Conservation (phyloP, 345 rosid genomes). For the Arabis hirsuta region DNA sequence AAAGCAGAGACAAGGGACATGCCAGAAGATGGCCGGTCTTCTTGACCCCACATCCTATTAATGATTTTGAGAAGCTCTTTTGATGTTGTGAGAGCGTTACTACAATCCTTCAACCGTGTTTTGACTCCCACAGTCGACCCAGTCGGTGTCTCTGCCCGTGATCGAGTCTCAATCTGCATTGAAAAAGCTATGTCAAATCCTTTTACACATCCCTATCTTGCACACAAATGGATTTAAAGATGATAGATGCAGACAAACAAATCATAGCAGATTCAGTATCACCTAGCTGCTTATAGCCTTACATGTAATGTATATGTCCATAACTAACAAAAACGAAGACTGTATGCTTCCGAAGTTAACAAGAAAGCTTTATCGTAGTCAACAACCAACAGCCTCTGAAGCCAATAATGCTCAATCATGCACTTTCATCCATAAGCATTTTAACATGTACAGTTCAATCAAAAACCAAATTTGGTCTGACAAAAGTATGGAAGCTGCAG, state of each 20-base stretch:
- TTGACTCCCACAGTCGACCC: constrained; percentile 71
- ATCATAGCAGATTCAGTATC: background rate
- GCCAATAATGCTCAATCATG: constrained; percentile 6
- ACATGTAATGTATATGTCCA: background rate
- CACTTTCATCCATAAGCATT: constrained; percentile 5
- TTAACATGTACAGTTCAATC: constrained; percentile 5
- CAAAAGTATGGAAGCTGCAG: background rate
- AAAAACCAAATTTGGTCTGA: background rate
- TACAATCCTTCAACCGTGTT: constrained; percentile 80
- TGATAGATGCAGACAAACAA: constrained; percentile 16
- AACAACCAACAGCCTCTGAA: background rate
- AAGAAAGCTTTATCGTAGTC: background rate
- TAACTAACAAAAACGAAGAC: background rate
- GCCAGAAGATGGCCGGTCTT: constrained; percentile 88
- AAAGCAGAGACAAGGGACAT: constrained; percentile 93
- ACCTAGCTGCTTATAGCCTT: background rate
- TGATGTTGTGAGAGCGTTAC: constrained; percentile 93
- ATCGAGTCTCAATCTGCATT: constrained; percentile 82
- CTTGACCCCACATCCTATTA: constrained; percentile 90
- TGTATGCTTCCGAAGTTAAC: constrained; percentile 17
- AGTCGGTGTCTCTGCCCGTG: constrained; percentile 79
- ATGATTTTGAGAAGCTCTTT: constrained; percentile 92
- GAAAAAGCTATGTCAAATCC: background rate
- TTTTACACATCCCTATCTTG: background rate
- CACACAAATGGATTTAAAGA: background rate